Conservation (phyloP, 805 yeast genomes). For the Cyberlindnera mrakii region DNA sequence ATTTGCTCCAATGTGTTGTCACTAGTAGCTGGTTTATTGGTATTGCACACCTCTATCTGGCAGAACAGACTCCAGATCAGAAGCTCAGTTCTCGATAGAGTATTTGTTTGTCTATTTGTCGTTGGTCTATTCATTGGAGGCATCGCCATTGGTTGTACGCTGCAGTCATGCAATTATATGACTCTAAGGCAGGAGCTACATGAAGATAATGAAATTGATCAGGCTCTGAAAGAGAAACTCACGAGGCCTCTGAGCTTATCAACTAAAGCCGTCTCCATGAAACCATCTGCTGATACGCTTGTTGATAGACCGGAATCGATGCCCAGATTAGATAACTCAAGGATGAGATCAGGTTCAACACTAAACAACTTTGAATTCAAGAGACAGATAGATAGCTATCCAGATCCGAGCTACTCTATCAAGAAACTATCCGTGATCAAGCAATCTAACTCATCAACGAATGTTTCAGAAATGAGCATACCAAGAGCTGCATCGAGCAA, state of each 20-base stretch:
- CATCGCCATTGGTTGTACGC: slow-evolving; percentile 4
- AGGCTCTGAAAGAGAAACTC: neutral
- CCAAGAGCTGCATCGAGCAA: neutral
- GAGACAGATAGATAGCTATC: neutral
- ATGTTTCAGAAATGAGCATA: slow-evolving; percentile 1
- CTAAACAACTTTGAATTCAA: too few species aligned
- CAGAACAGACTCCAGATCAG: neutral
- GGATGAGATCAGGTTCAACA: neutral
- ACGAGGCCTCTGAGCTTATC: neutral
- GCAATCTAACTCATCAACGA: slow-evolving; percentile 17
- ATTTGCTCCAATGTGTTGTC: slow-evolving; percentile 1
- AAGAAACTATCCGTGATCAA: slow-evolving; percentile 19
- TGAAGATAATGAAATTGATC: neutral
- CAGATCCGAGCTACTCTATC: slow-evolving; percentile 8
- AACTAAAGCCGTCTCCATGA: slow-evolving; percentile 15
- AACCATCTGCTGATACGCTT: slow-evolving; percentile 24
- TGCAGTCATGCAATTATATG: slow-evolving; percentile 1
- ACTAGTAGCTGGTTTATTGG: slow-evolving; percentile 22
- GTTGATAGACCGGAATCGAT: slow-evolving; percentile 10
- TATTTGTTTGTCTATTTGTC: slow-evolving; percentile 8
- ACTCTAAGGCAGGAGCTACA: too few species aligned
- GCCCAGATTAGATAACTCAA: too few species aligned
- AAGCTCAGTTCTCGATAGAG: slow-evolving; percentile 1
- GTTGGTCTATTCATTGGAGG: slow-evolving; percentile 8
- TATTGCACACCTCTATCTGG: neutral